Evolutionary conservation across 352 stramenopile genomes (phyloP), one percentile per base, ranked within the genome.

Genomic region (Phytophthora europaea): DNA sequence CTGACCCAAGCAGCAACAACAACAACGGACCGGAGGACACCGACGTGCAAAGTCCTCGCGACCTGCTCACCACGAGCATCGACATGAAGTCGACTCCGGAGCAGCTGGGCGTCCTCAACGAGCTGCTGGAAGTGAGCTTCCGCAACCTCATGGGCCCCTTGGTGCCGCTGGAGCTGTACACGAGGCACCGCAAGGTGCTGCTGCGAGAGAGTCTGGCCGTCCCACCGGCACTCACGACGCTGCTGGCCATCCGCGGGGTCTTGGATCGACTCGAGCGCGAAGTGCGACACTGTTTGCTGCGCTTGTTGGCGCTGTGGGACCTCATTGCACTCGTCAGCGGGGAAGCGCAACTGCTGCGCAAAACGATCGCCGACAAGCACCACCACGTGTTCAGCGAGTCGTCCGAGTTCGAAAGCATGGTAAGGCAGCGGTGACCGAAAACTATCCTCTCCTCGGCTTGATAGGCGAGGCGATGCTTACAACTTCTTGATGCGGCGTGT

Each of bases 101-200:
- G 47, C 68, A 73, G 34, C 72, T 90, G 12, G 65, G 58, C 2
- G 45, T 94, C 9, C 75, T 94, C 15, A 81, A 84, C 20, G 83
- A 92, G 45, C 76, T 94, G 31, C 61, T 94, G 6, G 80, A 90
- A 57, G 81, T 94, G 58, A 91, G 87, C 51, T 91, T 91, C 62
- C 79, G 74, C 52, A 94, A 88, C 59, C 70, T 94, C n/a, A 84
- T 85, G 38, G 81, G 85, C 0, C 70, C 87, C 1, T 60, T 94
- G 22, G 75, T 94, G 12, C 66, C 76, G 0, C 33, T 83, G 18
- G 65, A 79, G 18, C 58, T 89, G 18, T 94, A 92, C 51, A 73
- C 67, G 0, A 73, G 73, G n/a, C 74, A 91, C 63, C 85, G 75
- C 31, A 79, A 79, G 52, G 18, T 70, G 20, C 56, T 92, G n/a